Evolutionary conservation across 1,284 basidiomycete genomes (phyloP).

Genomic region (Sphaerobolus stellatus): DNA sequence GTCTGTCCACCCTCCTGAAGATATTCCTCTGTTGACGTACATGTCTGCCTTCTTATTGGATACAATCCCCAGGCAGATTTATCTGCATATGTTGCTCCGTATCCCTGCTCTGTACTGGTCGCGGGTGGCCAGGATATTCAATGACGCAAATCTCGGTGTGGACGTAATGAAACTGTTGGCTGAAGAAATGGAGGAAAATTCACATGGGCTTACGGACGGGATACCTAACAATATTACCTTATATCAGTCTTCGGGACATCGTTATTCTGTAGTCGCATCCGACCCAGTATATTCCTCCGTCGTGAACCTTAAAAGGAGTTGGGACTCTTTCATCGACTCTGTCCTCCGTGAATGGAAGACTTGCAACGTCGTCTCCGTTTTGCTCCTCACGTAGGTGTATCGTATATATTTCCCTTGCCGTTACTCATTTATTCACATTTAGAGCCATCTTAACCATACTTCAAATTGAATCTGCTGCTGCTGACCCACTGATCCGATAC

Average conservation of each 20-base stretch:
- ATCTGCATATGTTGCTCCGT: conserved; percentile 63
- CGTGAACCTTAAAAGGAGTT: conserved; percentile 64
- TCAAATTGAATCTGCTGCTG: conserved; percentile 57
- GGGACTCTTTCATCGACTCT: conserved; percentile 71
- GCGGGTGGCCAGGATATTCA: conserved; percentile 67
- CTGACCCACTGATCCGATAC: conserved; percentile 66
- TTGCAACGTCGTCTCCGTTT: conserved; percentile 68
- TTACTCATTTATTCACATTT: conserved; percentile 6
- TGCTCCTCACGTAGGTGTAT: conserved; percentile 61
- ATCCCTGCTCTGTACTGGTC: conserved; percentile 73
- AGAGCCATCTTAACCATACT: conserved; percentile 77
- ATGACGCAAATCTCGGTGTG: conserved; percentile 73
- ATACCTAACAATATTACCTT: too few species aligned
- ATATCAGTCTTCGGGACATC: too few species aligned
- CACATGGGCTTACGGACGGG: conserved; percentile 10
- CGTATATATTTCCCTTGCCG: not conserved
- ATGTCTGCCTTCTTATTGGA: too few species aligned
- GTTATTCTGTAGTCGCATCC: too few species aligned
- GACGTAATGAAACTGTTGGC: conserved; percentile 73
- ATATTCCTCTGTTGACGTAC: too few species aligned
- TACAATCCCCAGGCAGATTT: too few species aligned
- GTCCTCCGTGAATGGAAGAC: conserved; percentile 76
- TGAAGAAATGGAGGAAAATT: conserved; percentile 58
- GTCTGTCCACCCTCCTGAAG: too few species aligned
- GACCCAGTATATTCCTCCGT: conserved; percentile 64